These are phyloP conservation scores for Laburnicola sp. DNA, from an alignment of 2,329 filamentous ascomycete species.

Conservation along the genomic window DNA sequence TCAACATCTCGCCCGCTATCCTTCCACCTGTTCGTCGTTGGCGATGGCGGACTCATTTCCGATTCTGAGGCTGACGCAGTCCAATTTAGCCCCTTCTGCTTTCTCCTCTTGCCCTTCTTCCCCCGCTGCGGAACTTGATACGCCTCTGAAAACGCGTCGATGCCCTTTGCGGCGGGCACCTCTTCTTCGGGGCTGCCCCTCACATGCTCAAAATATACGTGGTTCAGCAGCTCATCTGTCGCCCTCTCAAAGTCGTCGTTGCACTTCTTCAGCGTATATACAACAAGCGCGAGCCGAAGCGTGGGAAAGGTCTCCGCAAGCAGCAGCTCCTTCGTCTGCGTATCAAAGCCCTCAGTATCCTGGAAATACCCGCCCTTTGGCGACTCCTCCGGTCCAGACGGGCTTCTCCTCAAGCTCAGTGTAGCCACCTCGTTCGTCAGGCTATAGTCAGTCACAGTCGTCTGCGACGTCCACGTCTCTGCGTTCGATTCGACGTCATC, in stretches of 20 bases:
- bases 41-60: slow-evolving; percentile 17
- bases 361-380: slow-evolving; percentile 37
- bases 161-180: slow-evolving; percentile 60
- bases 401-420: slow-evolving; percentile 29
- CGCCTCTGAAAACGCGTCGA: slow-evolving; percentile 77
- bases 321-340: slow-evolving; percentile 64
- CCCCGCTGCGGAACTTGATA: slow-evolving; percentile 50
- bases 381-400: slow-evolving; percentile 26
- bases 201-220: slow-evolving; percentile 74
- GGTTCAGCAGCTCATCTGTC: slow-evolving; percentile 79
- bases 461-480: slow-evolving; percentile 46
- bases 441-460: slow-evolving; percentile 55
- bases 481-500: slow-evolving; percentile 40
- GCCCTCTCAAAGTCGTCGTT: slow-evolving; percentile 68
- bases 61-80: slow-evolving; percentile 30
- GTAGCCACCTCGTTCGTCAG: slow-evolving; percentile 52
- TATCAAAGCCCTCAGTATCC: slow-evolving; percentile 51
- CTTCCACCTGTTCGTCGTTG: slow-evolving; percentile 60
- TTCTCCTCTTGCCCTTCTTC: slow-evolving; percentile 51
- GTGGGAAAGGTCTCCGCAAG: slow-evolving; percentile 73
- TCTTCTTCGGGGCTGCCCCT: slow-evolving; percentile 53
- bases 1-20: slow-evolving; percentile 60
- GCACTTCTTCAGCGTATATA: slow-evolving; percentile 67
- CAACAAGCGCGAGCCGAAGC: slow-evolving; percentile 67
- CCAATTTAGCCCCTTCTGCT: slow-evolving; percentile 26